These are phyloP conservation scores for Stagonosporopsis vannaccii DNA, from an alignment of 2,329 filamentous ascomycete genomes.

Conservation along the genomic window DNA sequence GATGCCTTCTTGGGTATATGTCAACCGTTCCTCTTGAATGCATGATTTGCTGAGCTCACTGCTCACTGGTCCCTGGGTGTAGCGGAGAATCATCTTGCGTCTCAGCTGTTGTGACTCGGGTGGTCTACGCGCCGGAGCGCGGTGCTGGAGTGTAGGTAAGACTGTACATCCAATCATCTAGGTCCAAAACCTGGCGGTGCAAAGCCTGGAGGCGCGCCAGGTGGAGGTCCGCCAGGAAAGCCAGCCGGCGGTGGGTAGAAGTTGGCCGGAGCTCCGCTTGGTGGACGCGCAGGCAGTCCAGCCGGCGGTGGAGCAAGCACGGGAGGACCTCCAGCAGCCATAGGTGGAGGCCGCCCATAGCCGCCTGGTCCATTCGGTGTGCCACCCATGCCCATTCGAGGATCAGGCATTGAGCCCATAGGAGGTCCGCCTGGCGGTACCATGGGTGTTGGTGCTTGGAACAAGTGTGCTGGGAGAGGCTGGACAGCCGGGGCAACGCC, in stretches of 20 bases:
- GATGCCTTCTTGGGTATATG: neutral
- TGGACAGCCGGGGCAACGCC: slow-evolving; percentile 86
- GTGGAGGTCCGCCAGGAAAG: slow-evolving; percentile 32
- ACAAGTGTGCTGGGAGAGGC: slow-evolving; percentile 76
- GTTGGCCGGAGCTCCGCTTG: slow-evolving; percentile 65
- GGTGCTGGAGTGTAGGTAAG: neutral
- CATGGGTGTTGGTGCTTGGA: slow-evolving; percentile 52
- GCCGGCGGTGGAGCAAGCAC: slow-evolving; percentile 45
- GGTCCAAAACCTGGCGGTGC: slow-evolving; percentile 25
- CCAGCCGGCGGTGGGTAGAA: slow-evolving; percentile 39
- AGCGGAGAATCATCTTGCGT: neutral
- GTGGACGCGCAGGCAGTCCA: slow-evolving; percentile 63
- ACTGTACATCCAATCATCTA: neutral
- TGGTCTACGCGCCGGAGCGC: neutral
- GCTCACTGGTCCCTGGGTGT: neutral
- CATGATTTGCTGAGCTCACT: too few relatives aligned
- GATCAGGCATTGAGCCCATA: slow-evolving; percentile 51
- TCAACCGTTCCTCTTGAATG: neutral
- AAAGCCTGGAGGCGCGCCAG: slow-evolving; percentile 20
- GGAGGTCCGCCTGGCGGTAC: slow-evolving; percentile 43
- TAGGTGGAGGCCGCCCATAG: slow-evolving; percentile 36
- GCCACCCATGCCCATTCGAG: slow-evolving; percentile 41
- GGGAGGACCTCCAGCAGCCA: slow-evolving; percentile 43
- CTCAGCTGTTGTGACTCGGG: neutral
- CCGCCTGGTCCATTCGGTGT: slow-evolving; percentile 52